phyloP scores from a whole-genome alignment of 192 early-diverging fungal genomes.

The Gorgonomyces haynaldii region DNA sequence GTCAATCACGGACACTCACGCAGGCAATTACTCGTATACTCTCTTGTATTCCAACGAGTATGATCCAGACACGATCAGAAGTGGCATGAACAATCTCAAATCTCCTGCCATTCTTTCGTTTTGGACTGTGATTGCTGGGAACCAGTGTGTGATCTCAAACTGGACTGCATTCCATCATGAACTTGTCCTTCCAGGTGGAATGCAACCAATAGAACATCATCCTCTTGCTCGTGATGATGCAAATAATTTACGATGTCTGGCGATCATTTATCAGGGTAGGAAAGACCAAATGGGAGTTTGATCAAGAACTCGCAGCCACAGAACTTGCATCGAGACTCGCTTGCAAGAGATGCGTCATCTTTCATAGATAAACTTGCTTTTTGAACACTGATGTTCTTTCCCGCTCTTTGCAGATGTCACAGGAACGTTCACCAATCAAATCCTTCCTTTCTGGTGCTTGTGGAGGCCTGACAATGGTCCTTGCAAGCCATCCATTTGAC shows the following conservation, averaged over 20 bases:
- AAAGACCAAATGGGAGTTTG: too few species aligned
- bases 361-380: too few species aligned
- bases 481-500: conserved; percentile 66
- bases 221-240: background rate
- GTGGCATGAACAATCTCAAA: background rate
- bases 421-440: conserved; percentile 40
- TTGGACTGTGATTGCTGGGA: background rate
- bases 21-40: conserved; percentile 1
- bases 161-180: conserved; percentile 1
- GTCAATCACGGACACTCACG: background rate
- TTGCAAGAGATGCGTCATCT: too few species aligned
- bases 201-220: conserved; percentile 3
- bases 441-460: conserved; percentile 82
- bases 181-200: background rate
- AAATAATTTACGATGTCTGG: background rate
- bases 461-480: conserved; percentile 59
- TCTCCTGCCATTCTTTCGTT: too few species aligned
- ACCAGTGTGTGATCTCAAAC: background rate
- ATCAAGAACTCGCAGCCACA: too few species aligned
- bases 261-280: conserved; percentile 8
- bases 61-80: background rate
- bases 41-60: background rate
- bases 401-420: too few species aligned
- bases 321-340: too few species aligned
- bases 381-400: too few species aligned